Evolutionary conservation across 768 basidiomycete species (phyloP).

Genomic region (Podaxis sp.): DNA sequence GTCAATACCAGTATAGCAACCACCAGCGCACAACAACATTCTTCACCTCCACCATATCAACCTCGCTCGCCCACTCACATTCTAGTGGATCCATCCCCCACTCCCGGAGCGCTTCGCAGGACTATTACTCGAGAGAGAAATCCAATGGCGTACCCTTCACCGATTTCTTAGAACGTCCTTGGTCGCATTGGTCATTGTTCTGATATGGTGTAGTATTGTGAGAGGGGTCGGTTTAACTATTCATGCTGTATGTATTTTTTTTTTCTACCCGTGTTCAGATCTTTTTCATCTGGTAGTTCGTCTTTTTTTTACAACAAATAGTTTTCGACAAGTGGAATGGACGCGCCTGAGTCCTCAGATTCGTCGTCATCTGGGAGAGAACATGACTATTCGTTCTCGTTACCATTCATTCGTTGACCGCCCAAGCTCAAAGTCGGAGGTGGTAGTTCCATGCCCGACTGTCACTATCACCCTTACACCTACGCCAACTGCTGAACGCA

Average conservation of each 20-base stretch:
- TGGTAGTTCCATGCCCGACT: not conserved
- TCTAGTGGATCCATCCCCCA: not conserved
- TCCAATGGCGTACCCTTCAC: not conserved
- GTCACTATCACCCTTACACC: not conserved
- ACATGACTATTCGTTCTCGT: not conserved
- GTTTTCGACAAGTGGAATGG: too few relatives aligned
- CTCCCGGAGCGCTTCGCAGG: not conserved
- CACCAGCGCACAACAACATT: not conserved
- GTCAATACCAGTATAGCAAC: not conserved
- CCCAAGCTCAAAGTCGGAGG: not conserved
- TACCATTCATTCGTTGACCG: not conserved
- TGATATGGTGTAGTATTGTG: conserved; percentile 20
- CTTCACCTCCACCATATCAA: not conserved
- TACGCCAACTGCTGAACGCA: not conserved
- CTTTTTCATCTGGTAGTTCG: too few relatives aligned
- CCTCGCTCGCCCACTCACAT: not conserved
- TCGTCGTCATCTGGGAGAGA: not conserved
- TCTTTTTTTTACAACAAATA: too few relatives aligned
- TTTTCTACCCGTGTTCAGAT: not conserved
- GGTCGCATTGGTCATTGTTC: conserved; percentile 16
- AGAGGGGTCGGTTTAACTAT: conserved; percentile 10
- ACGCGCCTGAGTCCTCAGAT: too few relatives aligned
- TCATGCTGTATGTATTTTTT: too few relatives aligned
- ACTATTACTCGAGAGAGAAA: not conserved
- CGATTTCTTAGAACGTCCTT: conserved; percentile 18